phyloP scores from a whole-genome alignment of 495 filamentous ascomycete species.

The Friedmanniomyces simplex region DNA sequence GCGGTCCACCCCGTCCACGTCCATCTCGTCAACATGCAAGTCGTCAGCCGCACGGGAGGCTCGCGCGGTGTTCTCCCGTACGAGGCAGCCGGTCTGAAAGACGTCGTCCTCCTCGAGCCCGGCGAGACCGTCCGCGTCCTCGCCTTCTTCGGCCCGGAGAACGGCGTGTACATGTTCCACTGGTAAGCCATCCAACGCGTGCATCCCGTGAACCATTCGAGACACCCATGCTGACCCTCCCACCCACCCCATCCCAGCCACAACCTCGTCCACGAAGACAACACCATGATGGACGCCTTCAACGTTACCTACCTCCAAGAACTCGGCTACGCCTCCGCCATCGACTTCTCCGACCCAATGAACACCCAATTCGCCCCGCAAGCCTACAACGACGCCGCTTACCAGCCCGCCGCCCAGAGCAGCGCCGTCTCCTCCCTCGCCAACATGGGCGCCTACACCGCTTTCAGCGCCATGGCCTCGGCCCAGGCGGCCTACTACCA shows the following conservation, averaged over 20 bases:
- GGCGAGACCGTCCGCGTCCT: constrained; percentile 36
- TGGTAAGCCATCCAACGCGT: too few relatives aligned
- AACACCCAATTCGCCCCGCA: constrained; percentile 8
- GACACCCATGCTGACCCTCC: not conserved
- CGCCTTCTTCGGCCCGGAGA: constrained; percentile 19
- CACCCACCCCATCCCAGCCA: constrained; percentile 40
- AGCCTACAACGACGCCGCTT: constrained; percentile 10
- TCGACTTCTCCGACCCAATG: constrained; percentile 14
- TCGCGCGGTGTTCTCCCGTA: constrained; percentile 36
- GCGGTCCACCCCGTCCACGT: constrained; percentile 49
- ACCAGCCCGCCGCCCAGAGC: constrained; percentile 2
- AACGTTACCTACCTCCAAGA: constrained; percentile 35
- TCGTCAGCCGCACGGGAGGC: constrained; percentile 37
- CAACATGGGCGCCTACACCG: constrained; percentile 5
- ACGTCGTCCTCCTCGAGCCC: constrained; percentile 40
- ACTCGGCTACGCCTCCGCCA: constrained; percentile 8
- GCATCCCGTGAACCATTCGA: not conserved
- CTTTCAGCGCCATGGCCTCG: not conserved
- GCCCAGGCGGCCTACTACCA: constrained; percentile 7
- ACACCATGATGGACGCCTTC: constrained; percentile 54
- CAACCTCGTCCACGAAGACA: constrained; percentile 49
- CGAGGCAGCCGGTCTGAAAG: constrained; percentile 42
- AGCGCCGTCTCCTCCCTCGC: constrained; percentile 10
- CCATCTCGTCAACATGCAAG: constrained; percentile 48
- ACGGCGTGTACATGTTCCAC: constrained; percentile 21